phyloP scores from a whole-genome alignment of 2,329 filamentous ascomycete species.

The Pseudogymnoascus sp. region DNA sequence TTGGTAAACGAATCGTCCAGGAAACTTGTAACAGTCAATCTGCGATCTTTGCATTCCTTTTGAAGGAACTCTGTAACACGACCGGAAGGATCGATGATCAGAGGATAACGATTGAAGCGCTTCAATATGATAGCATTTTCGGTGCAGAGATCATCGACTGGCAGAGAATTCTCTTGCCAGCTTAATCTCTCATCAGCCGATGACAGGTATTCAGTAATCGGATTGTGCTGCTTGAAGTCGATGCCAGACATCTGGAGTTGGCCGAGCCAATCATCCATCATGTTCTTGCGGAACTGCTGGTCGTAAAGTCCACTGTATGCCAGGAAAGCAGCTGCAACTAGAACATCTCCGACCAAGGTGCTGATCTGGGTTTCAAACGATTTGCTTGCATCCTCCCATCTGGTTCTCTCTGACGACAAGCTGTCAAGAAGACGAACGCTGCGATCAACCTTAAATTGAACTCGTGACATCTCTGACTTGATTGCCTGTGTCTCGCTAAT shows the following conservation, averaged over 20 bases:
- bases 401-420: slow-evolving; percentile 80
- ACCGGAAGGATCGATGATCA: slow-evolving; percentile 96
- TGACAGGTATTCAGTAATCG: slow-evolving; percentile 91
- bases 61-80: slow-evolving; percentile 91
- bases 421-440: slow-evolving; percentile 92
- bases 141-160: slow-evolving; percentile 94
- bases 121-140: slow-evolving; percentile 97
- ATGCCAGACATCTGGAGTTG: slow-evolving; percentile 91
- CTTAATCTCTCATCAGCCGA: slow-evolving; percentile 88
- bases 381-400: slow-evolving; percentile 96
- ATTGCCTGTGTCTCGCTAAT: slow-evolving; percentile 97
- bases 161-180: slow-evolving; percentile 90
- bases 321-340: slow-evolving; percentile 93
- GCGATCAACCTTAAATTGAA: slow-evolving; percentile 96
- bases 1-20: slow-evolving; percentile 97
- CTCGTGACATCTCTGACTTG: slow-evolving; percentile 91
- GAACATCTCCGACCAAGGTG: slow-evolving; percentile 89
- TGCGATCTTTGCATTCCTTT: slow-evolving; percentile 86
- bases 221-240: slow-evolving; percentile 85
- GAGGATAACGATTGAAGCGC: slow-evolving; percentile 94
- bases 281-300: slow-evolving; percentile 93
- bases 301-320: slow-evolving; percentile 96
- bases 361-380: slow-evolving; percentile 97
- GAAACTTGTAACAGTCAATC: slow-evolving; percentile 95
- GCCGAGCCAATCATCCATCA: slow-evolving; percentile 96